Evolutionary conservation across 257 asterid species (phyloP), one percentile per base, ranked within the genome.

Genomic region (Parsonsia alboflavescens): DNA sequence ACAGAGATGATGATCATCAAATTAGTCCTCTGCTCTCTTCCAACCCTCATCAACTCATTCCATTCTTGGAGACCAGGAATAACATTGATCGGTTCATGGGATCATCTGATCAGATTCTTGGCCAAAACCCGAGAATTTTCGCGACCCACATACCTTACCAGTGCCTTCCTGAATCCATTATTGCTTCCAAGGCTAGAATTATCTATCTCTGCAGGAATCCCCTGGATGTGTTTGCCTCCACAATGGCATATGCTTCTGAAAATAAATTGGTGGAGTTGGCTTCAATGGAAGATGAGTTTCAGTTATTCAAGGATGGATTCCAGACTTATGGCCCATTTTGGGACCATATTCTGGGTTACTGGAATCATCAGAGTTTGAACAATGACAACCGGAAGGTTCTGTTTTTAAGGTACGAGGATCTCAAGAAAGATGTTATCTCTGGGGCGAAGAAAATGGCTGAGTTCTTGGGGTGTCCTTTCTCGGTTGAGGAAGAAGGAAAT

Each of bases 271-370:
- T 73, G 83, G 0, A 80, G 0, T 57, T 80, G 0, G 15, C 79
- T 19, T 13, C 80, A 2, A 4, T 82, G 7, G 82, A 81, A 12
- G 85, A 75, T 24, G 77, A 72, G 0, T 80, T 86, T 30, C 82
- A 82, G 5, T 0, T 79, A 82, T 85, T 81, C 1, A 76, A 81
- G 5, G 73, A 78, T 41, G 92, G 92, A 6, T 76, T 70, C 8
- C 33, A 41, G 3, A 84, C 80, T 52, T 89, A 9, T 53, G 90
- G 92, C 17, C 92, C 90, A 12, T 87, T 79, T 30, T 87, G 90
- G 89, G 90, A 89, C n/a, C 95, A 89, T 64, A 76, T 87, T 87
- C 39, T 87, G 48, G 90, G 87, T 17, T 85, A 81, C 53, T 87
- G 92, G 90, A 53, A 36, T 0, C 82, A 36, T 0, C 82, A 75